These are phyloP conservation scores for Xylaria sp. DNA, from an alignment of 2,329 filamentous ascomycete genomes.

Conservation along the genomic window DNA sequence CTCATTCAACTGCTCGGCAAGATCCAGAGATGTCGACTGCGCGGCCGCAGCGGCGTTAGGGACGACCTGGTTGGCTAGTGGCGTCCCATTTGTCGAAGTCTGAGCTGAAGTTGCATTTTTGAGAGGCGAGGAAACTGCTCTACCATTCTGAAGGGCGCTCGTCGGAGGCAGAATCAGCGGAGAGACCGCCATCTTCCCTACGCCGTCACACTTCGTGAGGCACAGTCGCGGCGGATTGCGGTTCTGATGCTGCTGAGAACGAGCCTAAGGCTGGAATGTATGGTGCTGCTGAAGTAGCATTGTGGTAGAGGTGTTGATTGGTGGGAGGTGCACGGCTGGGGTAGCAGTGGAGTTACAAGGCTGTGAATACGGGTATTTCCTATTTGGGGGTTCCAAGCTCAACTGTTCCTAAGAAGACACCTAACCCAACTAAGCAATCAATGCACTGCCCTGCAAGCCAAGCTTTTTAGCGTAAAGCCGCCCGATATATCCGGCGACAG, in stretches of 20 bases:
- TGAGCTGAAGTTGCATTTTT: constrained; percentile 56
- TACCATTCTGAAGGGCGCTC: constrained; percentile 45
- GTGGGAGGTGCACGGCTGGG: constrained; percentile 21
- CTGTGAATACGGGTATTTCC: not conserved
- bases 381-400: not conserved
- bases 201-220: not conserved
- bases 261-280: not conserved
- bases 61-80: constrained; percentile 48
- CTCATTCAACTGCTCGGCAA: constrained; percentile 85
- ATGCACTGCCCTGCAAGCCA: not conserved
- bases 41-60: constrained; percentile 47
- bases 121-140: constrained; percentile 57
- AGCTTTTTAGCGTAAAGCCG: not conserved
- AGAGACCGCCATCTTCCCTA: constrained; percentile 49
- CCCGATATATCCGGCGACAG: constrained; percentile 19
- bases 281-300: not conserved
- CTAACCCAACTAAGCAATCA: not conserved
- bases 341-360: not conserved
- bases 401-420: too few relatives aligned
- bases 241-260: not conserved
- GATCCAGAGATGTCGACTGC: constrained; percentile 57
- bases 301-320: constrained; percentile 13
- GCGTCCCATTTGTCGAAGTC: constrained; percentile 60
- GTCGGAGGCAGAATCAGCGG: constrained; percentile 47
- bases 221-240: not conserved